Evolutionary conservation across 257 asterid species (phyloP).

Genomic region (Petunia secreta): DNA sequence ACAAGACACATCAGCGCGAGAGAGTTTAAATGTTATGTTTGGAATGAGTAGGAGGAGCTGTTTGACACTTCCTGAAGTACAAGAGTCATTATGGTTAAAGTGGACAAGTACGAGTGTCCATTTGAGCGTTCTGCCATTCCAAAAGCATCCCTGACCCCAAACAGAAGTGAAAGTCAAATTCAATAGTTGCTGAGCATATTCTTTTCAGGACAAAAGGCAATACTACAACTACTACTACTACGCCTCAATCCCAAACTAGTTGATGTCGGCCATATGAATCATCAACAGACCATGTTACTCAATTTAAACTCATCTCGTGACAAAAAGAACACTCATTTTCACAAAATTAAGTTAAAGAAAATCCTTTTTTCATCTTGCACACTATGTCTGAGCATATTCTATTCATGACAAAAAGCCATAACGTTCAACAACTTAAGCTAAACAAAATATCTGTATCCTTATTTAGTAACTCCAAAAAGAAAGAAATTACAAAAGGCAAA

Average conservation of each 20-base stretch:
- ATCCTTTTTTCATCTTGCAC: not conserved
- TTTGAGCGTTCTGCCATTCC: not conserved
- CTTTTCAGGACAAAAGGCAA: not conserved
- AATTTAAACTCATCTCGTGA: no score
- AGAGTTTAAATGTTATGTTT: no score
- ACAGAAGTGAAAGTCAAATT: not conserved
- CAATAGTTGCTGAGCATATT: not conserved
- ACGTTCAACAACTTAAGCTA: not conserved
- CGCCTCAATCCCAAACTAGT: no score
- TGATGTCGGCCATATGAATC: no score
- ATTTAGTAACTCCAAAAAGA: not conserved
- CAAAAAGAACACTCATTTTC: not conserved
- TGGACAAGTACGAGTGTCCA: no score
- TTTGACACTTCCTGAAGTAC: no score
- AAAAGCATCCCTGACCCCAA: not conserved
- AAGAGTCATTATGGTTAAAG: no score
- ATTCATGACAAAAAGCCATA: slow-evolving; percentile 1
- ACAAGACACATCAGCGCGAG: no score
- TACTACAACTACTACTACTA: no score
- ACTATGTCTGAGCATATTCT: not conserved
- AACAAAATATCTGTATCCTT: not conserved
- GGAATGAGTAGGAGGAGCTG: no score
- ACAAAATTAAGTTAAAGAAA: not conserved
- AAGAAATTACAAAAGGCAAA: not conserved
- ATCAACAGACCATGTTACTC: no score